Evolutionary conservation across 2,329 filamentous ascomycete genomes (phyloP).

Genomic region (Aspergillus aculeatus): DNA sequence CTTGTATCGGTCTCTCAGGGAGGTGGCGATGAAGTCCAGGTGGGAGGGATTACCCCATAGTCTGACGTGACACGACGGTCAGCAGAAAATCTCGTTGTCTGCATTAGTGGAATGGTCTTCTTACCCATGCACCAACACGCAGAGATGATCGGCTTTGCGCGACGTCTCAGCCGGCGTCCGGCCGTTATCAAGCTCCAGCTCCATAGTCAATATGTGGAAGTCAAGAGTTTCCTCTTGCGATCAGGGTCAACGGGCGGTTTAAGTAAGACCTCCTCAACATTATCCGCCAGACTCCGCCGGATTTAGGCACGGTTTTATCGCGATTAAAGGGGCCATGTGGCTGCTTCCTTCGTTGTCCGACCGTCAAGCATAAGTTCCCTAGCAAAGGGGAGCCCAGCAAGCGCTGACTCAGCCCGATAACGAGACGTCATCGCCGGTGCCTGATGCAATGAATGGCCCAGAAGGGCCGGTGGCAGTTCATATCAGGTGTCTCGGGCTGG

Average conservation of each 20-base stretch:
- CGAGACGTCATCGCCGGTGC: constrained; percentile 3
- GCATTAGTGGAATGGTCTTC: constrained; percentile 17
- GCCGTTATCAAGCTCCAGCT: constrained; percentile 6
- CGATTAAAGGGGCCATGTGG: not conserved
- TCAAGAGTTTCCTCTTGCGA: not conserved
- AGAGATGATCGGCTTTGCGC: constrained; percentile 52
- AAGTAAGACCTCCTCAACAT: not conserved
- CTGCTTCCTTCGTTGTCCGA: constrained; percentile 1
- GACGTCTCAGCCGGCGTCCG: constrained; percentile 2
- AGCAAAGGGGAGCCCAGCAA: not conserved
- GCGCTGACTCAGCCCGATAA: constrained; percentile 6
- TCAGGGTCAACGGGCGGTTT: not conserved
- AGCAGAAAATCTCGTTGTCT: not conserved
- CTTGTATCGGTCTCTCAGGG: constrained; percentile 51
- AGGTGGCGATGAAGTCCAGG: constrained; percentile 54
- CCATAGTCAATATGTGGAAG: not conserved
- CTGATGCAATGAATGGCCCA: not conserved
- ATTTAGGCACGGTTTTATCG: not conserved
- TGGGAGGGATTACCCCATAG: constrained; percentile 63
- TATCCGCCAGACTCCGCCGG: not conserved
- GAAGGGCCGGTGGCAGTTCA: not conserved
- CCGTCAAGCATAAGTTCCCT: not conserved
- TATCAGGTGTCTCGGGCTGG: not conserved
- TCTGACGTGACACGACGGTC: constrained; percentile 30
- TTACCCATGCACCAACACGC: constrained; percentile 63